Base-by-base conservation (phyloP, 371 early-diverging fungal species). In the Mortierella sp. region DNA sequence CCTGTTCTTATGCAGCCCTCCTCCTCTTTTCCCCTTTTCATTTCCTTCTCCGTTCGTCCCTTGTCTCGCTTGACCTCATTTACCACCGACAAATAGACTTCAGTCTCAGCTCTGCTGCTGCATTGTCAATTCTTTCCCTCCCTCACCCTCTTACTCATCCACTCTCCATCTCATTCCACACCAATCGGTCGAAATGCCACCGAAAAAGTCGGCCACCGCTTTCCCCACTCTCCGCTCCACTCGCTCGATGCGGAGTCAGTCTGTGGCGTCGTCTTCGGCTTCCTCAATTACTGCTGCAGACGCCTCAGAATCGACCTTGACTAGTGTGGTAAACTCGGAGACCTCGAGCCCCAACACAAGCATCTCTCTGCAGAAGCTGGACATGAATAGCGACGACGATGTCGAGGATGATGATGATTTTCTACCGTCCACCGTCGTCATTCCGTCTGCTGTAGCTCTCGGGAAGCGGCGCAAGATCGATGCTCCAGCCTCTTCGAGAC, bases 391-490 rank as follows among this genome's bases (percentile, higher is more conserved):
- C 60, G 61, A 61, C 32, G 58, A 43, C 59, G 53, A 52, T 6
- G 43, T 42, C 23, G 56, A 52, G 3, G 58, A 50, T 6, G 65
- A 56, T 8, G 67, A 67, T 14, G 75, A 73, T 24, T 73, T 59
- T 50, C 52, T 62, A 50, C 55, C 60, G 34, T 50, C 70, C 37
- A 50, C 46, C 31, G 66, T 70, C 52, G 41, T 80, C 62, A 43
- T 51, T 34, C 51, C 72, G 34, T 60, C 61, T 41, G 23, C 79
- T 58, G 63, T 81, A 64, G 69, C 79, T 52, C 60, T 81, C 56
- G 63, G 83, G 51, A 54, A 81, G 64, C 31, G 79, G 43, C 52
- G 72, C 53, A 39, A 48, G 66, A 48, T 66, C 51, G 62, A 57
- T 44, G 43, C 59, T 60, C 44, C 59, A 34, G 51, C 52, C 57